Conservation (phyloP, 192 early-diverging fungal genomes). For the Coemansia umbellata region DNA sequence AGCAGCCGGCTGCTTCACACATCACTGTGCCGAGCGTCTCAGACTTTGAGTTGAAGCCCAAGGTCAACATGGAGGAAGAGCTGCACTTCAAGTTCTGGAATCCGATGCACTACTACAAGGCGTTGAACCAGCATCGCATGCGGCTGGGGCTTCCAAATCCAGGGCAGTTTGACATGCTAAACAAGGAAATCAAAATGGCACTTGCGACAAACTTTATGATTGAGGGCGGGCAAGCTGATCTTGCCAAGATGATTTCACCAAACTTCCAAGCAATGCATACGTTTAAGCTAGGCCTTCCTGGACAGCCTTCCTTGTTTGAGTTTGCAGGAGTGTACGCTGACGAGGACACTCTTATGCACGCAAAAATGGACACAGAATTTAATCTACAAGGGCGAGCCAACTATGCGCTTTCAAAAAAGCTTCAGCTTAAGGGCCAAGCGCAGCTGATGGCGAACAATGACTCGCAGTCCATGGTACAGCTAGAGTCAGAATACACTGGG, state of each 20-base stretch:
- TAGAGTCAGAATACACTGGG: constrained; percentile 91
- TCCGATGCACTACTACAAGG: constrained; percentile 43
- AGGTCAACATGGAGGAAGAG: constrained; percentile 35
- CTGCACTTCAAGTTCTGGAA: constrained; percentile 54
- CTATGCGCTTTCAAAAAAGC: constrained; percentile 73
- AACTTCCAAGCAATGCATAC: constrained; percentile 96
- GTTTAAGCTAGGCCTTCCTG: constrained; percentile 79
- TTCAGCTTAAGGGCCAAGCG: constrained; percentile 61
- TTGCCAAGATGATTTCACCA: constrained; percentile 86
- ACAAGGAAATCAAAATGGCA: constrained; percentile 53
- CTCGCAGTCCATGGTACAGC: constrained; percentile 85
- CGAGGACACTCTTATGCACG: constrained; percentile 80
- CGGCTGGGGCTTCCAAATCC: constrained; percentile 45
- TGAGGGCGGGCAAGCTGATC: constrained; percentile 92
- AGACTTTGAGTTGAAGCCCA: constrained; percentile 28
- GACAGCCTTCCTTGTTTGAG: constrained; percentile 81
- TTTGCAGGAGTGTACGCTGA: constrained; percentile 86
- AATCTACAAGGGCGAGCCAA: constrained; percentile 78
- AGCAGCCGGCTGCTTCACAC: background rate
- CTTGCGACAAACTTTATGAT: constrained; percentile 86
- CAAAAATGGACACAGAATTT: constrained; percentile 90
- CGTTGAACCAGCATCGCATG: constrained; percentile 48
- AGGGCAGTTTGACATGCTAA: constrained; percentile 43
- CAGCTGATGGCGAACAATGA: constrained; percentile 61
- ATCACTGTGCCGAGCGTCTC: constrained; percentile 13